phyloP scores from a whole-genome alignment of 495 filamentous ascomycete species.

The Podospora didyma region DNA sequence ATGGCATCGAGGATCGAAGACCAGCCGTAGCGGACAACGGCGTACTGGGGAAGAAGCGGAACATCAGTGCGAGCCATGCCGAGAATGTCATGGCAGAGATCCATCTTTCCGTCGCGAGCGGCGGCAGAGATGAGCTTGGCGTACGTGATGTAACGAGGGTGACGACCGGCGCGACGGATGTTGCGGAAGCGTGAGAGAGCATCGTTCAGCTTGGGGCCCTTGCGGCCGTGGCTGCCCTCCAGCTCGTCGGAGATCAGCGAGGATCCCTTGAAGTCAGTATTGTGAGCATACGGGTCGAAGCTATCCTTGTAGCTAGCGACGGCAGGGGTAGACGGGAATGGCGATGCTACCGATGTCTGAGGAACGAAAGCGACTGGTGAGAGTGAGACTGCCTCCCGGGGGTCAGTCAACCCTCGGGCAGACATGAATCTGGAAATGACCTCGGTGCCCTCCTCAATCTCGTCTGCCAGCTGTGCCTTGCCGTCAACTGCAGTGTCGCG shows the following conservation, averaged over 20 bases:
- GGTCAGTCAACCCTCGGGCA: slow-evolving; percentile 40
- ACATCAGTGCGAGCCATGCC: slow-evolving; percentile 83
- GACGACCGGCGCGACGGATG: slow-evolving; percentile 85
- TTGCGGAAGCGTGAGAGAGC: slow-evolving; percentile 79
- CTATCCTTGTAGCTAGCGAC: slow-evolving; percentile 62
- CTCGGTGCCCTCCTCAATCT: slow-evolving; percentile 83
- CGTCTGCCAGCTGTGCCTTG: slow-evolving; percentile 58
- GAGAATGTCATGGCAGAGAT: slow-evolving; percentile 80
- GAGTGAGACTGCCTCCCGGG: slow-evolving; percentile 37
- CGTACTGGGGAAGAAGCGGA: slow-evolving; percentile 74
- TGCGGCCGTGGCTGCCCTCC: slow-evolving; percentile 66
- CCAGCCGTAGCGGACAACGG: slow-evolving; percentile 89
- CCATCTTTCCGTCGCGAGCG: slow-evolving; percentile 72
- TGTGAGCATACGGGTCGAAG: slow-evolving; percentile 84
- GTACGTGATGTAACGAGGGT: slow-evolving; percentile 93
- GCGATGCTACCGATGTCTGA: slow-evolving; percentile 30
- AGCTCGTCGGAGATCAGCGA: slow-evolving; percentile 82
- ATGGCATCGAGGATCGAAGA: slow-evolving; percentile 90
- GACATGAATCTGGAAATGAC: slow-evolving; percentile 79
- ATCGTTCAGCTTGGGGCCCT: slow-evolving; percentile 70
- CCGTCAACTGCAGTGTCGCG: slow-evolving; percentile 48
- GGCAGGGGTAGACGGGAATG: slow-evolving; percentile 33
- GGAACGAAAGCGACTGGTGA: slow-evolving; percentile 24
- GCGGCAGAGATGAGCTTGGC: slow-evolving; percentile 90
- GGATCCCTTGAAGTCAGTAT: slow-evolving; percentile 88